A percentile compares a stretch with the other conserved stretches of the same genome.
Conservation (phyloP, 352 stramenopile species). For the Pythium dissimile region DNA sequence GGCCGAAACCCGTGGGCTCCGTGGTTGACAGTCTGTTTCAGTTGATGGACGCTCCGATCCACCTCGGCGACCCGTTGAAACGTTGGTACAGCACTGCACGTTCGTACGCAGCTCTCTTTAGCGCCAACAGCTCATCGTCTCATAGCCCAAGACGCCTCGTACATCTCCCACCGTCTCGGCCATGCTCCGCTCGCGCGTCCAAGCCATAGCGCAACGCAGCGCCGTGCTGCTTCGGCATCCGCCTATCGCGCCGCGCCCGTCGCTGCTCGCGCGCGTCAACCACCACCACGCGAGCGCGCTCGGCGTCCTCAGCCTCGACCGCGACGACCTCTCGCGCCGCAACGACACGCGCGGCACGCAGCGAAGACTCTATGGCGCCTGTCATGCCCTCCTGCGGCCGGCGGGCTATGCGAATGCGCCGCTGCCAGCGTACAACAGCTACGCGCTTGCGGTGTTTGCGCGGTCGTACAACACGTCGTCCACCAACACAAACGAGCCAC, state of each 20-base stretch:
- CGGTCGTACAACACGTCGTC: conserved; percentile 47
- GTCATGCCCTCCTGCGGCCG: conserved; percentile 10
- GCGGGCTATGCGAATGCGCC: background rate
- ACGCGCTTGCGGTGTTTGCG: conserved; percentile 25
- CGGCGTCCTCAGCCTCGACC: background rate
- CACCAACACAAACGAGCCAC: conserved; percentile 26
- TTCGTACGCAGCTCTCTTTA: background rate
- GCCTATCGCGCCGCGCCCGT: background rate
- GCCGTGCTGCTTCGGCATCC: background rate
- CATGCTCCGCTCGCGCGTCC: conserved; percentile 28
- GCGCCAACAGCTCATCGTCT: conserved; percentile 15
- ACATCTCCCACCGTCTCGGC: background rate
- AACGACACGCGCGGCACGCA: conserved; percentile 17
- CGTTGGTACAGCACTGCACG: background rate
- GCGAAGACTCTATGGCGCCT: conserved; percentile 2
- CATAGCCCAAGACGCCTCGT: conserved; percentile 6
- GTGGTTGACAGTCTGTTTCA: conserved; percentile 5
- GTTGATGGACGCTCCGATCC: conserved; percentile 18
- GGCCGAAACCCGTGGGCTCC: conserved; percentile 6
- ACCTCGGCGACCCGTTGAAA: conserved; percentile 8
- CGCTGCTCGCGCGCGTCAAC: conserved; percentile 3
- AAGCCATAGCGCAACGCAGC: conserved; percentile 15
- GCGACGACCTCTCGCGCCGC: conserved; percentile 14
- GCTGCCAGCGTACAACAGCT: conserved; percentile 19
- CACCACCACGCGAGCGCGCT: conserved; percentile 8